Conservation (phyloP, 306 rosid species). For the Vigna angularis region DNA sequence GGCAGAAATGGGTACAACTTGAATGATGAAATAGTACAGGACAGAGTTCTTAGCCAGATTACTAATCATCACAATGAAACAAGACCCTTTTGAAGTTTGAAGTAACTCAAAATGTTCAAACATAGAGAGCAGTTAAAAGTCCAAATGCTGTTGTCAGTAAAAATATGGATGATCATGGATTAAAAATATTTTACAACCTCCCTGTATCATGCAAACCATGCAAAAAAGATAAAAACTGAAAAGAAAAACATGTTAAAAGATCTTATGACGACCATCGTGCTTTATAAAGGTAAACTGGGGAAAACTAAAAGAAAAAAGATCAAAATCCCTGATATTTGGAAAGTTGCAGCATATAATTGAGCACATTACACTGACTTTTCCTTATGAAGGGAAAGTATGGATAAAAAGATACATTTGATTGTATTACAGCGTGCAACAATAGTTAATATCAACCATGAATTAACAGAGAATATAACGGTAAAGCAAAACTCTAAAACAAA, state of each 20-base stretch:
- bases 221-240: background rate
- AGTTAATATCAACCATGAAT: background rate
- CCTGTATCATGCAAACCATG: background rate
- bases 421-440: background rate
- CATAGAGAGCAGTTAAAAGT: background rate
- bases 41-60: constrained; percentile 22
- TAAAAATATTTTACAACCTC: background rate
- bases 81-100: background rate
- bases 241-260: background rate
- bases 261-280: background rate
- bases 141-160: background rate
- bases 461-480: background rate
- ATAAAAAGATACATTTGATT: background rate
- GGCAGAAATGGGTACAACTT: constrained; percentile 1
- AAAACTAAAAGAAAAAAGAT: background rate
- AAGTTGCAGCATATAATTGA: background rate
- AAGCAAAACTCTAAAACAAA: background rate
- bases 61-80: constrained; percentile 36
- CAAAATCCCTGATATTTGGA: background rate
- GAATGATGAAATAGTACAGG: background rate
- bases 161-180: constrained; percentile 40
- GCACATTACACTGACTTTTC: background rate
- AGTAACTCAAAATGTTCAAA: background rate
- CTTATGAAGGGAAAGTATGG: background rate
- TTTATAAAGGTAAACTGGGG: background rate